A percentile compares a stretch with the other conserved stretches of the same genome.
phyloP scores from a whole-genome alignment of 2,329 filamentous ascomycete genomes.

The Aspergillus sp. region DNA sequence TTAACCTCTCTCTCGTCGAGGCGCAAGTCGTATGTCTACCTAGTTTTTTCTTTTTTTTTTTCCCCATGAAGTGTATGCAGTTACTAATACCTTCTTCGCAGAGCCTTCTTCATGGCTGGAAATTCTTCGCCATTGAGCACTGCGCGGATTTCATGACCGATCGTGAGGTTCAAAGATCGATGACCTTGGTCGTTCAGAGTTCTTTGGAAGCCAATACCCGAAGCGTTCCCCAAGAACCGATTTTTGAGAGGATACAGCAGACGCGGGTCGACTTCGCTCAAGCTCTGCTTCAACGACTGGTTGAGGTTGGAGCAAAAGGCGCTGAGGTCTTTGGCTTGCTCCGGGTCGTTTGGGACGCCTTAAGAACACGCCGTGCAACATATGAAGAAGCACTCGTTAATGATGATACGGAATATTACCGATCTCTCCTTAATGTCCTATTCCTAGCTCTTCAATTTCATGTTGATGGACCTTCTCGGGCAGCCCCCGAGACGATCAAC shows the following conservation, averaged over 20 bases:
- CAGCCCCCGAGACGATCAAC: conserved; percentile 27
- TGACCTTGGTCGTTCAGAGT: conserved; percentile 67
- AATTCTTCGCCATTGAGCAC: conserved; percentile 76
- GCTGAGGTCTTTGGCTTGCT: conserved; percentile 51
- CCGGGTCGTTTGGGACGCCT: conserved; percentile 53
- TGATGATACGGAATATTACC: conserved; percentile 64
- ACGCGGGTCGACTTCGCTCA: conserved; percentile 74
- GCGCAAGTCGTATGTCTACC: conserved; percentile 66
- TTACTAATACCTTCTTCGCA: conserved; percentile 33
- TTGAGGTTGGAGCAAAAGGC: conserved; percentile 48
- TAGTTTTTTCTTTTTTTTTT: not conserved
- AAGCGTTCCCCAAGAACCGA: conserved; percentile 63
- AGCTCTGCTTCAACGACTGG: conserved; percentile 71
- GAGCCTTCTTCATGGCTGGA: conserved; percentile 83
- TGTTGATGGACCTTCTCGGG: conserved; percentile 26
- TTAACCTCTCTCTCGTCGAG: conserved; percentile 86
- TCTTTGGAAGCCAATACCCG: conserved; percentile 73
- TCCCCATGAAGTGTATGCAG: conserved; percentile 1
- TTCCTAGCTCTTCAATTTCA: conserved; percentile 67
- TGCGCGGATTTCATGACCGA: conserved; percentile 55
- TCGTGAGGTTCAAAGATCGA: conserved; percentile 56
- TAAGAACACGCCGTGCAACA: conserved; percentile 47
- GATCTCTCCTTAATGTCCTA: conserved; percentile 73
- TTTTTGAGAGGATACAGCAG: conserved; percentile 74
- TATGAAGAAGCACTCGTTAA: conserved; percentile 55